Base-by-base conservation (phyloP, 2,329 filamentous ascomycete species). In the Erysiphe pulchra region DNA sequence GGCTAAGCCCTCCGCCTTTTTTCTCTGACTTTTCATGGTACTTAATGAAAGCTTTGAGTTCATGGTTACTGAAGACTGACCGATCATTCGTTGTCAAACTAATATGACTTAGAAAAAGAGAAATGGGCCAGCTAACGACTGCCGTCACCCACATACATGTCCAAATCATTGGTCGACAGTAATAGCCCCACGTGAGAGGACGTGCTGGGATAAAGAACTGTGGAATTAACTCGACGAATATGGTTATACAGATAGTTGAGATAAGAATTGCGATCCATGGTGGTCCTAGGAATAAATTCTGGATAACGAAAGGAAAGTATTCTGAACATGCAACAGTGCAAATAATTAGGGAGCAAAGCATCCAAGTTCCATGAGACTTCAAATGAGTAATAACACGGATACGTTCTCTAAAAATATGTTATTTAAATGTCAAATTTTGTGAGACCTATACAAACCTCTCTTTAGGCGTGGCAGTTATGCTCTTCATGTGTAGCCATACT, bases 181-280 rank as follows among this genome's bases (percentile, higher is more conserved):
- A 55, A 36, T 54, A 56, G 9, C 52, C 50, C 52, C 52, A 56
- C 2, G 43, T 38, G 24, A 56, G 43, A 32, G 54, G 48, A 38
- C 50, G 45, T 42, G 45, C 42, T 33, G 54, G 54, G 32, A 57
- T 53, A 6, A 54, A 41, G 37, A 50, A 54, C 46, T 54, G 53
- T 31, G 55, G 55, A 28, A 56, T 45, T n/a, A 56, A 48, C 42
- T 56, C 54, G 24, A 49, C 52, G 42, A 53, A 52, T 13, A 57
- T 39, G 12, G 51, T 50, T 24, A 57, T 50, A 10, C 42, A 49
- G 2, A 52, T 6, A 7, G 54, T 56, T 2, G 55, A 57, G 34
- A 53, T 36, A 8, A 55, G 37, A 32, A 56, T 47, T 14, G 51
- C 42, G 37, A 52, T 37, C 52, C 52, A 56, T 28, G 45, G 41